phyloP scores from a whole-genome alignment of 1,284 basidiomycete species.

The Pseudozyma tsukubaensis region DNA sequence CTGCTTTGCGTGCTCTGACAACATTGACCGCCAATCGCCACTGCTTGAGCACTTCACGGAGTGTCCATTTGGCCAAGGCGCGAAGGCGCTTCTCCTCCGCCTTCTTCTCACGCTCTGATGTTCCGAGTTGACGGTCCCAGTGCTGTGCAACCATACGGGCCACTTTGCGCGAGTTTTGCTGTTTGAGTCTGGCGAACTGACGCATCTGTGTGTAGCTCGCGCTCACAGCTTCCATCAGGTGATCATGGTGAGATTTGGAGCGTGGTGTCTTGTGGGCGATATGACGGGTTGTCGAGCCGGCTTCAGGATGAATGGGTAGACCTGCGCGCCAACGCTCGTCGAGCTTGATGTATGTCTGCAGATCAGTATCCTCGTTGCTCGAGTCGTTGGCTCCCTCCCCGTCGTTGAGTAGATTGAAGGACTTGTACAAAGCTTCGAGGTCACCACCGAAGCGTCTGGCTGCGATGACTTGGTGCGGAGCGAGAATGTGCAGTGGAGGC shows the following conservation, averaged over 20 bases:
- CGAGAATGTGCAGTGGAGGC: slow-evolving; percentile 41
- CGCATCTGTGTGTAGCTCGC: slow-evolving; percentile 48
- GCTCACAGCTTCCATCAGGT: slow-evolving; percentile 47
- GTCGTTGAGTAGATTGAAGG: slow-evolving; percentile 46
- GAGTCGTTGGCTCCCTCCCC: slow-evolving; percentile 22
- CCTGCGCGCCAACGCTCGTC: slow-evolving; percentile 49
- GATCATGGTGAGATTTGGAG: slow-evolving; percentile 51
- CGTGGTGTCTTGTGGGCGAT: slow-evolving; percentile 31
- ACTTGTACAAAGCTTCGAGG: slow-evolving; percentile 24
- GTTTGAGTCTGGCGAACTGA: slow-evolving; percentile 65
- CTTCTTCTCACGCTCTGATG: slow-evolving; percentile 75
- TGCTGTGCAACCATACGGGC: slow-evolving; percentile 79
- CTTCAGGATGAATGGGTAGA: slow-evolving; percentile 34
- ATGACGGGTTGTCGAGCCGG: slow-evolving; percentile 26
- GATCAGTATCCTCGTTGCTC: slow-evolving; percentile 29
- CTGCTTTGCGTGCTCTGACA: slow-evolving; percentile 78
- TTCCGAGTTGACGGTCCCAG: slow-evolving; percentile 78
- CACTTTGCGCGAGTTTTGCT: slow-evolving; percentile 72
- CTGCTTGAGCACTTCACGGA: slow-evolving; percentile 79
- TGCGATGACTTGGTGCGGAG: slow-evolving; percentile 46
- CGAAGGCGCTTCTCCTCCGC: slow-evolving; percentile 79
- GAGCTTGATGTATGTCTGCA: slow-evolving; percentile 37
- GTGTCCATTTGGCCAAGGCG: slow-evolving; percentile 78
- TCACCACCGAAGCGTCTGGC: slow-evolving; percentile 33
- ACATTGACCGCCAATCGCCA: slow-evolving; percentile 92